These are phyloP conservation scores for Coemansia erecta DNA, from an alignment of 192 early-diverging fungal genomes.

Conservation along the genomic window DNA sequence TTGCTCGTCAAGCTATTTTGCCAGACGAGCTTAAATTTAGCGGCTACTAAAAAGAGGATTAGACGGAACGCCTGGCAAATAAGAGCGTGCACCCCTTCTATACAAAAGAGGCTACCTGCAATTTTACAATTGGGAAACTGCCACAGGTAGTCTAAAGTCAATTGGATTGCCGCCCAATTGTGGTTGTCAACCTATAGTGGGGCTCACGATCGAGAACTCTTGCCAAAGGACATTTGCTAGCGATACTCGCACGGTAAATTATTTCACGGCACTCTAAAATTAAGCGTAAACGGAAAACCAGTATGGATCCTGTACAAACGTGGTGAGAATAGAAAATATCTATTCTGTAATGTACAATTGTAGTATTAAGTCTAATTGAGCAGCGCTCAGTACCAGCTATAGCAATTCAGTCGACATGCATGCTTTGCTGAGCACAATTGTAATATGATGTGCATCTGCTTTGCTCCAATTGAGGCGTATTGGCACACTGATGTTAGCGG, in stretches of 20 bases:
- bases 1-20: neutral
- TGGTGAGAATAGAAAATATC: neutral
- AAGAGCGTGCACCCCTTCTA: neutral
- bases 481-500: neutral
- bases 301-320: neutral
- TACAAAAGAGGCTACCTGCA: neutral
- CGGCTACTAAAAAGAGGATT: neutral
- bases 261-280: neutral
- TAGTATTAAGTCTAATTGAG: neutral
- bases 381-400: neutral
- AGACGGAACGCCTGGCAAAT: neutral
- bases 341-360: neutral
- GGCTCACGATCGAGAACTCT: no score
- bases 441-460: neutral
- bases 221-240: no score
- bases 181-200: neutral
- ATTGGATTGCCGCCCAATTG: neutral
- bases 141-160: neutral
- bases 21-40: neutral
- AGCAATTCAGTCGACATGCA: neutral
- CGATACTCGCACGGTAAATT: no score
- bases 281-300: neutral
- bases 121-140: neutral
- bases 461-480: neutral
- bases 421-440: neutral